phyloP scores from a whole-genome alignment of 176 grass and related monocot genomes.

The Cenchrus fungigraminus region DNA sequence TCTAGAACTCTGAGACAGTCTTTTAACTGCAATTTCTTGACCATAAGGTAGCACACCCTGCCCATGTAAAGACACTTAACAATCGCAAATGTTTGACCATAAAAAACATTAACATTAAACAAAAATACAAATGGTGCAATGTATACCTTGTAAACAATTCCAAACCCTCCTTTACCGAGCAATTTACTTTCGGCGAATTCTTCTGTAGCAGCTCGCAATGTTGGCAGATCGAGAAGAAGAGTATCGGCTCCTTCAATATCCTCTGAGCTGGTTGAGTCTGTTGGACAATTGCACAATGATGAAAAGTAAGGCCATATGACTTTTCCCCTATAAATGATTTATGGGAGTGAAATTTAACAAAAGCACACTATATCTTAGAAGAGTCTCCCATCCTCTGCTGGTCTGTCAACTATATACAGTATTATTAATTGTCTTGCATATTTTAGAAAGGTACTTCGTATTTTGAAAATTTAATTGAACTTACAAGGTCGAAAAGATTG shows the following conservation, averaged over 20 bases:
- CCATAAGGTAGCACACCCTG: conserved; percentile 42
- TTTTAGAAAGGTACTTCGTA: not conserved
- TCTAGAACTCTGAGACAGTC: conserved; percentile 10
- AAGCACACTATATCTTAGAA: too few relatives aligned
- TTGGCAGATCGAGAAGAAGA: conserved; percentile 48
- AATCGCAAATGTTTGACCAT: not conserved
- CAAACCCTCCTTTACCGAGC: conserved; percentile 61
- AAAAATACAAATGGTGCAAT: not conserved
- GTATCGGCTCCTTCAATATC: conserved; percentile 34
- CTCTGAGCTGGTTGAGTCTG: conserved; percentile 43
- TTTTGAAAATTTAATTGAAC: not conserved
- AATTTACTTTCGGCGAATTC: conserved; percentile 49
- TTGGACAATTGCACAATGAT: conserved; percentile 3
- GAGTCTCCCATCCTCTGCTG: not conserved
- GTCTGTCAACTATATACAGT: not conserved
- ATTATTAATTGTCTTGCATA: not conserved
- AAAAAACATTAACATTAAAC: not conserved
- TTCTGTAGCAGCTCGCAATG: conserved; percentile 45
- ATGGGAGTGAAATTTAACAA: not conserved
- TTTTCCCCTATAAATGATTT: not conserved
- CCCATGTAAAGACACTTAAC: too few relatives aligned
- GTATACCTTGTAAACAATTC: conserved; percentile 63
- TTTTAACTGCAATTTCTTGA: conserved; percentile 46
- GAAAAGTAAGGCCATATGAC: not conserved
- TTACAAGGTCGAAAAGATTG: conserved; percentile 35